Evolutionary conservation across 139 green algal genomes (phyloP).

Genomic region (Ostreobium quekettii): DNA sequence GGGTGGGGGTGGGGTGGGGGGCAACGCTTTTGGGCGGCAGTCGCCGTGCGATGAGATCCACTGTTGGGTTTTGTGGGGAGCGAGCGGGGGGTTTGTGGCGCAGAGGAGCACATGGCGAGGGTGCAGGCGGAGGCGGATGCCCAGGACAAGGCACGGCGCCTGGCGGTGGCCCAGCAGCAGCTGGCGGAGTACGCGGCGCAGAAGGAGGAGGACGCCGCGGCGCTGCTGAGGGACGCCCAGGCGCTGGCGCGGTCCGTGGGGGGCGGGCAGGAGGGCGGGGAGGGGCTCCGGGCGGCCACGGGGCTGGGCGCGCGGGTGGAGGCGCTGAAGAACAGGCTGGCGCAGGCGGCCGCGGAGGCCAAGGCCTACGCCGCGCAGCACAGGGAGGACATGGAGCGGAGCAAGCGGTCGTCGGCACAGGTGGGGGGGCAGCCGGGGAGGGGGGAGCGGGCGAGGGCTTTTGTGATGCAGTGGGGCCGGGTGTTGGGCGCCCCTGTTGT

Average conservation of each 20-base stretch:
- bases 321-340: slow-evolving; percentile 31
- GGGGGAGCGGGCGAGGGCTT: background rate
- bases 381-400: slow-evolving; percentile 41
- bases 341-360: slow-evolving; percentile 35
- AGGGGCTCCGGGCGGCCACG: background rate
- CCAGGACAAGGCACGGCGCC: slow-evolving; percentile 36
- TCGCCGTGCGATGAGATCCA: background rate
- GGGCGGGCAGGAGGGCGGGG: background rate
- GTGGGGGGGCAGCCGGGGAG: slow-evolving; percentile 19
- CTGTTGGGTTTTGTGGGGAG: background rate
- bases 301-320: slow-evolving; percentile 3
- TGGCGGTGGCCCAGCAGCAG: slow-evolving; percentile 71
- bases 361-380: slow-evolving; percentile 42
- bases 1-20: background rate
- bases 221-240: slow-evolving; percentile 31
- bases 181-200: slow-evolving; percentile 63
- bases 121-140: slow-evolving; percentile 63
- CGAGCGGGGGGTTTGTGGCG: background rate
- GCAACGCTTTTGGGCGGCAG: background rate
- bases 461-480: background rate
- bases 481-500: no score
- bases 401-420: slow-evolving; percentile 50
- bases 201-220: slow-evolving; percentile 32
- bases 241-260: slow-evolving; percentile 15
- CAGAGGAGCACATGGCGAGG: slow-evolving; percentile 62